Evolutionary conservation across 495 filamentous ascomycete species (phyloP), one percentile per base, ranked within the genome.

Genomic region (Penicillium flavigenum): DNA sequence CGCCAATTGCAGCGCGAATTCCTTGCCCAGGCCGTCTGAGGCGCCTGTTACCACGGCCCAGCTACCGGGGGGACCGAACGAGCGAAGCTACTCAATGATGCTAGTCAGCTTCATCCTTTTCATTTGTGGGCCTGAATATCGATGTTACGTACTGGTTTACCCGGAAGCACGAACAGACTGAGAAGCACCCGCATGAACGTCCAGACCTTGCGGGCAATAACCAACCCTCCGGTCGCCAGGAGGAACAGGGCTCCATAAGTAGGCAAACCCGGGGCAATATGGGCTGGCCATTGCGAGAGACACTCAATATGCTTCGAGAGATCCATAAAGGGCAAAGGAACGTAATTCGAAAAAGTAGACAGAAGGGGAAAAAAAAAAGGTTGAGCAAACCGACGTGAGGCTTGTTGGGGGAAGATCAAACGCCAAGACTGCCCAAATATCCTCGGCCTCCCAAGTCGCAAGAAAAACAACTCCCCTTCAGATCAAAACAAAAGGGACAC

Each of bases 11-110:
- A 88, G 78, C 46, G 93, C 89, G 68, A 89, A 99, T 79, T 98
- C 94, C 78, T 96, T 97, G 65, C 95, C 95, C 52, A 99, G 84
- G 60, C 95, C 95, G 76, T 98, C 94, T 12, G 91, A 96, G 54
- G 95, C 94, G 61, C 95, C 95, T 46, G 95, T 98, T 20, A 99
- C 82, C 44, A 99, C 82, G 20, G 91, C 94, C 91, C 92, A 99
- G 65, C 86, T 92, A 57, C 92, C 92, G 64, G 90, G 91, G 59
- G 86, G 88, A 61, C 92, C 95, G 76, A 96, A 97, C 59, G 86
- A 90, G 58, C 83, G 85, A 54, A 99, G 86, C 94, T 98, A 60
- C 26, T 17, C 27, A 39, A 47, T 45, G 4, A 38, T 51, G 47
- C 24, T 31, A 14, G 41, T 58, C 19, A 59, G 42, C 56, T 50